Base-by-base conservation (phyloP, 495 filamentous ascomycete species). In the Podospora comata region DNA sequence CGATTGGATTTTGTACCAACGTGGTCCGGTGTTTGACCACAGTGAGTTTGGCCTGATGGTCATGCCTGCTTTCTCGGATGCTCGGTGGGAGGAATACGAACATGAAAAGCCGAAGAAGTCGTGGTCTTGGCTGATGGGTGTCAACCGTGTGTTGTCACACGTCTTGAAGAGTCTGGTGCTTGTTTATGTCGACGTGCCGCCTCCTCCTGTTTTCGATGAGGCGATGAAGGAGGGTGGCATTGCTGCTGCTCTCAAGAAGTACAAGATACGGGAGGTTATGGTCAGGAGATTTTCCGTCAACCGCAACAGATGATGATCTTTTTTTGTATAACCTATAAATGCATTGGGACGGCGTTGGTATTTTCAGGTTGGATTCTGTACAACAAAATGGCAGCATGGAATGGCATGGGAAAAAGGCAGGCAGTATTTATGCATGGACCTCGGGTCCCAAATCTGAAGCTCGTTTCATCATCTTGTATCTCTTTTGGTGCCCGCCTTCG, bases 81-180 rank as follows among this genome's bases (percentile, higher is more conserved):
- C 86, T 0, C 90, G 90, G 72, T 98, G 94, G 93, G 83, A 78
- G 84, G 57, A 81, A 76, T 54, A 79, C 70, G 76, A 78, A 30
- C 72, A 80, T 69, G 39, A 82, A 78, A 68, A 76, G 65, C 81
- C 82, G 28, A 78, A 82, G 63, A 79, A 74, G 66, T 87, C 86
- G 62, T 98, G 96, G 95, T 91, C 91, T 82, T 97, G 93, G 94
- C 78, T 98, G 65, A 93, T 96, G 81, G 89, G 91, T 55, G 85
- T 97, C 54, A 96, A 96, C 73, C 88, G 95, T 16, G 93, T 98
- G n/a, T 89, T 96, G 68, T 86, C 86, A 7, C 91, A 94, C 71
- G 95, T 96, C 5, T 85, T 88, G 72, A 99, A 99, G 84, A 95
- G 86, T 16, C 73, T 98, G 70, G 88, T 97, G 44, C 73, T 98